These are phyloP conservation scores for Nepenthes alata DNA, from an alignment of 179 eudicot genomes.

Conservation along the genomic window DNA sequence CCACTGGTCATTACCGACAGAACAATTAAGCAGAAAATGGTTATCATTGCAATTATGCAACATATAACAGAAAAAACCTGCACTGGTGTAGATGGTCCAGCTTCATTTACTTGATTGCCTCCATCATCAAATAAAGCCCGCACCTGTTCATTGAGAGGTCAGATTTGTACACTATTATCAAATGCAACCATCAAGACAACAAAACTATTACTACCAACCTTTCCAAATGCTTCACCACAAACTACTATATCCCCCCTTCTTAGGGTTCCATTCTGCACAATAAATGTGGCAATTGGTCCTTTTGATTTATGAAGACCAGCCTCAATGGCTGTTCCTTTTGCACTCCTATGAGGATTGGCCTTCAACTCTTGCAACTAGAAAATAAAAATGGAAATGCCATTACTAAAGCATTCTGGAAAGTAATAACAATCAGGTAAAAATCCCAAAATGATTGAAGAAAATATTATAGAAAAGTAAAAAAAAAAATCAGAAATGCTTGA, in stretches of 20 bases:
- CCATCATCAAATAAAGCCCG: constrained; percentile 89
- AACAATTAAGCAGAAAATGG: neutral
- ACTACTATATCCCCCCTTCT: constrained; percentile 70
- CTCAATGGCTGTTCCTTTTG: constrained; percentile 88
- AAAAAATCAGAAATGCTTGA: neutral
- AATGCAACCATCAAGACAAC: neutral
- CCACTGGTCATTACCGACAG: too few relatives aligned
- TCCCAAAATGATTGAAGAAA: neutral
- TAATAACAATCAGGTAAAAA: neutral
- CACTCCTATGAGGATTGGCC: constrained; percentile 85
- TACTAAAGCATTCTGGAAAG: neutral
- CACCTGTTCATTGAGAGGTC: constrained; percentile 31
- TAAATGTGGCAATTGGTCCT: constrained; percentile 88
- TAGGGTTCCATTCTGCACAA: constrained; percentile 96
- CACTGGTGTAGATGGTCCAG: constrained; percentile 86
- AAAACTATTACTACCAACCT: constrained; percentile 40
- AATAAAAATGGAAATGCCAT: constrained; percentile 2
- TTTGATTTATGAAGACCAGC: constrained; percentile 94
- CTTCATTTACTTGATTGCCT: constrained; percentile 75
- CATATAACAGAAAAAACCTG: constrained; percentile 36
- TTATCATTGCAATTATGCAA: neutral
- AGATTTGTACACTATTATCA: neutral
- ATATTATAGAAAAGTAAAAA: neutral
- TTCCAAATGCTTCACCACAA: constrained; percentile 96
- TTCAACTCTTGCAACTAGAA: constrained; percentile 81